These are phyloP conservation scores for Camptophora hylomeconis DNA, from an alignment of 2,329 filamentous ascomycete species.

Conservation along the genomic window DNA sequence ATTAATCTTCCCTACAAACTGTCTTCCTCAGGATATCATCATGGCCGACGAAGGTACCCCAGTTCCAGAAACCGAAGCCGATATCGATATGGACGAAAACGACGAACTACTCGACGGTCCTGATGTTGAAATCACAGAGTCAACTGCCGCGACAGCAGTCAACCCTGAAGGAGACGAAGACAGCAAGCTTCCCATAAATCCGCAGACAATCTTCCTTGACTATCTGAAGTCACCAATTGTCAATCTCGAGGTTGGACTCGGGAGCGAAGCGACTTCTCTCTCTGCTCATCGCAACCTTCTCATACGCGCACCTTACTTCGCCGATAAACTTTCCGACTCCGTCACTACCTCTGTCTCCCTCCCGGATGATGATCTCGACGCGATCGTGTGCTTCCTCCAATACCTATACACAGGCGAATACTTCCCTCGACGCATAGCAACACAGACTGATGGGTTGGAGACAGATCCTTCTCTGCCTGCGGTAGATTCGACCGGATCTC, in stretches of 20 bases:
- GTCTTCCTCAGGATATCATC: no score
- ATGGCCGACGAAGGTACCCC: constrained; percentile 18
- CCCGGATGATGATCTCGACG: constrained; percentile 53
- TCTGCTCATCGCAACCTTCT: constrained; percentile 72
- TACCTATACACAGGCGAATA: constrained; percentile 80
- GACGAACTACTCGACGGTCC: constrained; percentile 12
- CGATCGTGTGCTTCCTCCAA: constrained; percentile 67
- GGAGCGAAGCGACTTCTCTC: constrained; percentile 48
- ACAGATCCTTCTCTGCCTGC: constrained; percentile 49
- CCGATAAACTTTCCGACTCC: constrained; percentile 24
- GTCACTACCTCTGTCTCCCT: constrained; percentile 43
- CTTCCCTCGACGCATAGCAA: constrained; percentile 52
- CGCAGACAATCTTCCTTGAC: constrained; percentile 17
- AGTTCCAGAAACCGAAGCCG: constrained; percentile 11
- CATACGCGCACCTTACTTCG: constrained; percentile 60
- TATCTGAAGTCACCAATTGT: constrained; percentile 60
- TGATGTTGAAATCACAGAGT: constrained; percentile 13
- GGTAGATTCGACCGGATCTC: constrained; percentile 65
- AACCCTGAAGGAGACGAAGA: constrained; percentile 4
- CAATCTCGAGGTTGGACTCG: constrained; percentile 51
- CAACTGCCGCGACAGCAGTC: constrained; percentile 4
- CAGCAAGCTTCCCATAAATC: constrained; percentile 22
- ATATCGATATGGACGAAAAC: constrained; percentile 19
- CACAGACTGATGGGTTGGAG: constrained; percentile 55
- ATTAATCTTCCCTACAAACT: no score